Evolutionary conservation across 139 green algal species (phyloP), one percentile per base, ranked within the genome.

Genomic region (Chloropicon primus): DNA sequence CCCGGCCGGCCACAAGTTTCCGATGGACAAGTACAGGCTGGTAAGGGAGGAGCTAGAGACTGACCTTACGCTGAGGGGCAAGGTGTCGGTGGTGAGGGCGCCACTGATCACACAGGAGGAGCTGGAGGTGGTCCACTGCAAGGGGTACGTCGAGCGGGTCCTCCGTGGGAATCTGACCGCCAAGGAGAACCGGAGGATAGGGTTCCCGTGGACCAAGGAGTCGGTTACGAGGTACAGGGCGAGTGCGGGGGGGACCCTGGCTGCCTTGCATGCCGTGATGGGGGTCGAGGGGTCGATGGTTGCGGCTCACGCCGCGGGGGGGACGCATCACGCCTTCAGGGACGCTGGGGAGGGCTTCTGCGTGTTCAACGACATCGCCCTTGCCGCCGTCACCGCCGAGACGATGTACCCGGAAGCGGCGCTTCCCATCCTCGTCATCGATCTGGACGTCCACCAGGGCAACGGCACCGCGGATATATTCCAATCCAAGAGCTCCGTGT

Each of bases 381-480:
- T 86, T 1, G 80, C 83, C 0, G 78, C 82, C 0, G 23, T 17
- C 0, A 79, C 81, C 26, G 85, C 85, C 0, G 76, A 86, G 28
- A 24, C 28, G 2, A 77, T 84, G 21, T 81, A 85, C 24, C 41
- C 10, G 10, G 41, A 62, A 17, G 78, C 73, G 53, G n/a, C 84
- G 17, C 75, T 79, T 0, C 82, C 80, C 2, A 81, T 89, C 25
- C 72, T 91, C 28, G 82, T 91, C 53, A 25, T 91, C 1, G 87
- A 89, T 72, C 72, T 88, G 21, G 87, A 91, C 71, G 85, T 89
- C 21, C 87, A 91, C 53, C 87, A 91, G 74, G 88, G 87, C 28
- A 93, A 93, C 78, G 89, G 89, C 24, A 93, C 88, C 0, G 88
- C 89, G 3, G 82, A 79, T 5, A 89, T 93, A 1, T 92, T 92